Base-by-base conservation (phyloP, 129 eudicot genomes). In the Glebionis coronaria region DNA sequence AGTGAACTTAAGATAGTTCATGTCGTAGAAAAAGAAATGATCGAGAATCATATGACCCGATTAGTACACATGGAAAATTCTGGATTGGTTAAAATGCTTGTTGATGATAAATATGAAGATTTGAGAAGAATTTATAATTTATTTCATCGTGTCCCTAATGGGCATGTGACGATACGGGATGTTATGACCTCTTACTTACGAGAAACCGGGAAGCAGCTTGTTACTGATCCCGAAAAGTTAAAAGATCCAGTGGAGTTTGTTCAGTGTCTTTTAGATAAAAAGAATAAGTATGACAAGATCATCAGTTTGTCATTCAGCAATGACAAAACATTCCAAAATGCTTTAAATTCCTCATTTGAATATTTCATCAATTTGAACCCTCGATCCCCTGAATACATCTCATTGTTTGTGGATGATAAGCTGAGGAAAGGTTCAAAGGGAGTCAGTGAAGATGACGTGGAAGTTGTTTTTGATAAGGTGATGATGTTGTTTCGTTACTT, bases 1-100 rank as follows among this genome's bases (percentile, higher is more conserved):
- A 35, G 40, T 35, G 40, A 35, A 35, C 6, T 7, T 35, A 69
- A 83, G 78, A 89, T 89, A 20, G 85, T 85, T 13, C 76, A 74
- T 73, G 93, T 85, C 12, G 96, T 89, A 40, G 93, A 89, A 71
- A 85, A 77, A 52, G 93, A 89, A 84, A 89, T 85, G 96, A 89
- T 89, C 79, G 85, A 74, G 60, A 89, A 77, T 61, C 96, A 89
- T 72, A 89, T 85, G 96, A 84, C 61, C 18, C 74, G 93, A 56
- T 56, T 89, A 20, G 91, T 85, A 29, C 83, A 89, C 65, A 85
- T 85, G 93, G 96, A 85, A 67, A 85, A 85, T 69, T 88, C 96
- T 11, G 96, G 96, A 8, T 67, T 88, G 68, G 87, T 88, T n/a
- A 85, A 74, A 59, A 81, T 88, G 96, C 82, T 88, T 65, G 77